These are phyloP conservation scores for Glycyrrhiza uralensis DNA, from an alignment of 306 rosid genomes.

Conservation along the genomic window DNA sequence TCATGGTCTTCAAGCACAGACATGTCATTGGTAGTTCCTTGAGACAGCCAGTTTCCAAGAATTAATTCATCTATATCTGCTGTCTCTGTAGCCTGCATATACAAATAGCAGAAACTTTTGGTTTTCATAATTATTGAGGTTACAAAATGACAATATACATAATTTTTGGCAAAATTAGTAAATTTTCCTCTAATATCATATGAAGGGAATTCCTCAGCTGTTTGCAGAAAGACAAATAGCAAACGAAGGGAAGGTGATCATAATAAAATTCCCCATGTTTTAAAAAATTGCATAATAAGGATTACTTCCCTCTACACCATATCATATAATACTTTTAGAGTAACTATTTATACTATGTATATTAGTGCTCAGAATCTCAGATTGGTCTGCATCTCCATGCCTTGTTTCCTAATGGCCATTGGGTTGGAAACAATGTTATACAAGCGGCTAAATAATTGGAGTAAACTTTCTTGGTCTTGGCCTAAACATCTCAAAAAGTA, in stretches of 20 bases:
- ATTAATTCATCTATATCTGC: slow-evolving; percentile 58
- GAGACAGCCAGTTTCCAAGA: slow-evolving; percentile 76
- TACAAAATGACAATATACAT: neutral
- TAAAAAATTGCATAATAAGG: neutral
- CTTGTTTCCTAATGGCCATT: neutral
- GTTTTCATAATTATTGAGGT: slow-evolving; percentile 7
- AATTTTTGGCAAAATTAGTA: neutral
- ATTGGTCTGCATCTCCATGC: no score
- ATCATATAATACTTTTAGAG: neutral
- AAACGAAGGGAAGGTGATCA: neutral
- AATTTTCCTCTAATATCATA: neutral
- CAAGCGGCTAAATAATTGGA: neutral
- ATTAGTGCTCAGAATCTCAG: no score
- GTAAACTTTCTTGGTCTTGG: neutral
- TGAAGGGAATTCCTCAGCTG: neutral
- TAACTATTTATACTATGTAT: neutral
- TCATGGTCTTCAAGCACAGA: slow-evolving; percentile 76
- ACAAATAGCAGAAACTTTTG: slow-evolving; percentile 25
- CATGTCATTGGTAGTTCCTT: slow-evolving; percentile 48
- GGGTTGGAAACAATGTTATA: neutral
- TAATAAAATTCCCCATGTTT: neutral
- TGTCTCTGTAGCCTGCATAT: slow-evolving; percentile 45
- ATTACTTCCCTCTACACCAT: neutral
- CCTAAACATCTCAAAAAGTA: neutral
- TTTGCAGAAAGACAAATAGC: neutral